Conservation (phyloP, 495 filamentous ascomycete species). For the Recurvomyces mirabilis region DNA sequence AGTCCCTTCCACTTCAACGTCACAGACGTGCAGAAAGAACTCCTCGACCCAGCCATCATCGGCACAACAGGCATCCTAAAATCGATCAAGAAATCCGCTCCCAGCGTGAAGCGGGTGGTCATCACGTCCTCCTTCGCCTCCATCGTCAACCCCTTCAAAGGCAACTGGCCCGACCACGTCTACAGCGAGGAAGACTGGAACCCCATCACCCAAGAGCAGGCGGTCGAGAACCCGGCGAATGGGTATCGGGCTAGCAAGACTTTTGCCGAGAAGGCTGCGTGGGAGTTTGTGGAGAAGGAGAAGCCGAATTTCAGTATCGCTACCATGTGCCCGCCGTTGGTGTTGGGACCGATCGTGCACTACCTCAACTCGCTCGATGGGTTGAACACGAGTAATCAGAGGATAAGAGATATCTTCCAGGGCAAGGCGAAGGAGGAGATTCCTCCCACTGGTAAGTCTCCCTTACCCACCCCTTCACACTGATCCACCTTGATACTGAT, state of each 20-base stretch:
- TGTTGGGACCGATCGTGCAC: conserved; percentile 56
- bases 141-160: conserved; percentile 45
- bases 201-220: conserved; percentile 62
- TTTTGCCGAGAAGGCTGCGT: conserved; percentile 59
- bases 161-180: conserved; percentile 39
- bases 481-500: not conserved
- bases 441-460: conserved; percentile 39
- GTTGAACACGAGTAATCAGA: conserved; percentile 58
- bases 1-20: conserved; percentile 64
- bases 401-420: conserved; percentile 43
- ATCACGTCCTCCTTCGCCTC: conserved; percentile 81
- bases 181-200: conserved; percentile 77
- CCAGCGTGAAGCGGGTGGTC: conserved; percentile 64
- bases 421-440: conserved; percentile 56
- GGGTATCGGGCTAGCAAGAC: conserved; percentile 46
- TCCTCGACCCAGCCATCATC: conserved; percentile 73
- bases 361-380: conserved; percentile 54
- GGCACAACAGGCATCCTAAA: conserved; percentile 73
- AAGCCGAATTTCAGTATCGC: conserved; percentile 66
- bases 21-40: conserved; percentile 63
- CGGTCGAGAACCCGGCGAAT: conserved; percentile 40
- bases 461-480: not conserved
- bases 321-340: conserved; percentile 64
- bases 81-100: conserved; percentile 62
- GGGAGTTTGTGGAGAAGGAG: conserved; percentile 70